A percentile compares a stretch with the other conserved stretches of the same genome.
Conservation (phyloP, 345 rosid genomes). For the Arabis alpina region DNA sequence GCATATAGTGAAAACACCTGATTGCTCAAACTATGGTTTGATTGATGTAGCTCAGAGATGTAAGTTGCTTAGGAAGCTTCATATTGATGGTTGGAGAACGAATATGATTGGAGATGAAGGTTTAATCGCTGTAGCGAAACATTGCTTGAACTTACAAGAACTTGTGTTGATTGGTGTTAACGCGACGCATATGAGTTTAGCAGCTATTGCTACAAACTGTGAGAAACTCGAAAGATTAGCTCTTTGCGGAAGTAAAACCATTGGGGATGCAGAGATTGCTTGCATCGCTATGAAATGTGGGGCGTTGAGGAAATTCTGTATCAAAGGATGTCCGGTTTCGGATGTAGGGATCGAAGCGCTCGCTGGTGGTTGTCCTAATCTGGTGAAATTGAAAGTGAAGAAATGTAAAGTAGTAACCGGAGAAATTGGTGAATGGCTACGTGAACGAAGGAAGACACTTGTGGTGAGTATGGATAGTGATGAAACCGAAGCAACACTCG, state of each 20-base stretch:
- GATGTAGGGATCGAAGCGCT: constrained; percentile 75
- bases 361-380: constrained; percentile 76
- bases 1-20: constrained; percentile 74
- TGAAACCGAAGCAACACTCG: constrained; percentile 28
- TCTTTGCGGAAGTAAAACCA: constrained; percentile 72
- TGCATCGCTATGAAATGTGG: constrained; percentile 79
- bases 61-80: constrained; percentile 74
- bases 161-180: constrained; percentile 85
- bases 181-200: constrained; percentile 69
- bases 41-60: constrained; percentile 68
- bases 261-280: constrained; percentile 76
- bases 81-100: constrained; percentile 86
- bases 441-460: constrained; percentile 57
- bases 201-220: constrained; percentile 65
- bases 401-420: constrained; percentile 77
- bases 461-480: constrained; percentile 66
- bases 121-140: constrained; percentile 66
- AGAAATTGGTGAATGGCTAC: constrained; percentile 66
- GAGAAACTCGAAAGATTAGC: constrained; percentile 73
- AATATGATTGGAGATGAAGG: constrained; percentile 89
- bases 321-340: constrained; percentile 80
- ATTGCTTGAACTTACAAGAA: constrained; percentile 72
- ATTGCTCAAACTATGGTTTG: constrained; percentile 78
- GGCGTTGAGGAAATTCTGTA: constrained; percentile 81
- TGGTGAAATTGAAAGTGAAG: constrained; percentile 86